Evolutionary conservation across 495 filamentous ascomycete species (phyloP), one percentile per base, ranked within the genome.

Genomic region (Aspergillus olivimuriae): DNA sequence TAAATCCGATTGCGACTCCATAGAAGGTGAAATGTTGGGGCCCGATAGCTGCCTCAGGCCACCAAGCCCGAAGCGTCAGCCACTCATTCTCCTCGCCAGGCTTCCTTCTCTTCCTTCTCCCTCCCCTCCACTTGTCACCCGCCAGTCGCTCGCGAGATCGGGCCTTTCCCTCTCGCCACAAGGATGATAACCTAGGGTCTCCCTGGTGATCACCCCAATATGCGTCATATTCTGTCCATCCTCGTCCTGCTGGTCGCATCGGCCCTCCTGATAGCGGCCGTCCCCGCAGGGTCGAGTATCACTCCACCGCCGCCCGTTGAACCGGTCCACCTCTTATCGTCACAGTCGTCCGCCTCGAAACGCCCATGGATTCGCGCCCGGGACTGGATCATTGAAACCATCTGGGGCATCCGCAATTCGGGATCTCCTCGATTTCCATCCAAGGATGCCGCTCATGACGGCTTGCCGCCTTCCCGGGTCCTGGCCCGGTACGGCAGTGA

Each of bases 401-500:
- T 89, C 43, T 87, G 87, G 68, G 74, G 79, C 0, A 63, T 74
- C 65, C 37, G 57, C 45, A 43, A 55, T 11, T 41, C 56, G 6
- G 41, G 40, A 16, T 56, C 49, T n/a, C 21, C 19, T 23, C 41
- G 32, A 0, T 36, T 40, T 7, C 33, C 43, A 7, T 36, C 33
- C 26, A 50, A 47, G 12, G 47, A 44, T 21, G 9, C 15, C 10
- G 32, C 47, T 16, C 49, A 47, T 34, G 39, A 51, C 46, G 52
- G 47, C 44, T 58, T 57, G 16, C 61, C 66, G 1, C 75, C 71
- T 4, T 59, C 69, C 4, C 77, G 69, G 22, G 66, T 83, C 21
- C 65, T 78, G 14, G 73, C 78, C 22, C 75, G 80, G 46, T 95
- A 96, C 60, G 81, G 78, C 34, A 76, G 82, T 33, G 84, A 95